These are phyloP conservation scores for Arthrinium phaeospermum DNA, from an alignment of 2,329 filamentous ascomycete species.

Conservation along the genomic window DNA sequence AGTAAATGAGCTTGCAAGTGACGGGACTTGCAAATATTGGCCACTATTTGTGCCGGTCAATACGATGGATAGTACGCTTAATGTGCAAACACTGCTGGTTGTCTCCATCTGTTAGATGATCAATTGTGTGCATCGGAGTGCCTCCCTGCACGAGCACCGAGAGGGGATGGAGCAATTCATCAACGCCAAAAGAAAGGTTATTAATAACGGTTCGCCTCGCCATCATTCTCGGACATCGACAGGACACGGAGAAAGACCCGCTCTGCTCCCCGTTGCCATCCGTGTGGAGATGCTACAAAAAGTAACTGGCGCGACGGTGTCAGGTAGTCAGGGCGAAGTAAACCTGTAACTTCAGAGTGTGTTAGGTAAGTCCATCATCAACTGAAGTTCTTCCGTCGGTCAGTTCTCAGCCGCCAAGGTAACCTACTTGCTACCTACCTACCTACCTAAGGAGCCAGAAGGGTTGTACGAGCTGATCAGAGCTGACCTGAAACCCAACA, in stretches of 20 bases:
- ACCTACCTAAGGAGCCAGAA: background rate
- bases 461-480: background rate
- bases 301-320: background rate
- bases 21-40: conserved; percentile 7
- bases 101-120: background rate
- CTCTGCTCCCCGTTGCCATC: background rate
- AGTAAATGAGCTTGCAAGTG: conserved; percentile 11
- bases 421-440: too few species aligned
- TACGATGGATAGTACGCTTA: background rate
- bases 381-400: background rate
- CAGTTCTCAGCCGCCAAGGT: background rate
- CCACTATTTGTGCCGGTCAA: background rate
- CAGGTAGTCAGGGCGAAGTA: background rate
- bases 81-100: background rate
- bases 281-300: background rate
- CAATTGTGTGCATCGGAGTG: background rate
- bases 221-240: conserved; percentile 6
- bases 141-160: background rate
- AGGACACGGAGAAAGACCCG: conserved; percentile 12
- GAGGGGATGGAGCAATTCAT: background rate
- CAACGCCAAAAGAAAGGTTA: background rate
- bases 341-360: background rate
- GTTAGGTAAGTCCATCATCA: background rate
- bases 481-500: conserved; percentile 10
- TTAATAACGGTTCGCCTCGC: background rate